Conservation (phyloP, 1,139 yeast genomes). For the Scheffersomyces parashehatae region DNA sequence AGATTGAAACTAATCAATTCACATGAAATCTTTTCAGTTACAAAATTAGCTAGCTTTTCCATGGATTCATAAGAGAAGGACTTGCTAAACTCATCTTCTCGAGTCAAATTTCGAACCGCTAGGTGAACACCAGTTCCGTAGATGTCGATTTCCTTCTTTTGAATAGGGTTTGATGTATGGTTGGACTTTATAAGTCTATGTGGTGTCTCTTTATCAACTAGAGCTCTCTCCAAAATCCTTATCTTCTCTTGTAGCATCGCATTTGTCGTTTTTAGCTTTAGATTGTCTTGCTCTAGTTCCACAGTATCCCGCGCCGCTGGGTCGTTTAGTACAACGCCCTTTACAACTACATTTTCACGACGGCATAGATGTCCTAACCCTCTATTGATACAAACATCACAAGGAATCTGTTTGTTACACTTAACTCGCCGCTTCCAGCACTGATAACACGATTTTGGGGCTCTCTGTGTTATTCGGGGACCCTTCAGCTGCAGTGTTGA, state of each 20-base stretch:
- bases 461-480: slow-evolving; percentile 1
- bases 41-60: slow-evolving; percentile 2
- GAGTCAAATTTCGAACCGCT: too few species aligned
- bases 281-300: too few species aligned
- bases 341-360: neutral
- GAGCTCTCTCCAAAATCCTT: too few species aligned
- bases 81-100: too few species aligned
- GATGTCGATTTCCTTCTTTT: too few species aligned
- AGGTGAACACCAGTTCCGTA: too few species aligned
- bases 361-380: neutral
- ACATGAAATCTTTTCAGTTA: slow-evolving; percentile 5
- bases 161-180: too few species aligned
- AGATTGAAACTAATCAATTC: slow-evolving; percentile 12
- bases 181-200: too few species aligned
- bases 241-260: too few species aligned
- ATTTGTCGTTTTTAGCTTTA: too few species aligned
- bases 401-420: slow-evolving; percentile 1
- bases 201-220: too few species aligned
- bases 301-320: neutral
- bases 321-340: neutral
- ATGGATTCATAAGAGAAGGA: slow-evolving; percentile 4
- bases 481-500: too few species aligned
- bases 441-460: slow-evolving; percentile 1
- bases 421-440: neutral
- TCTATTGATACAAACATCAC: neutral